Conservation (phyloP, 108 stramenopile species). For the Asterionellopsis glacialis region DNA sequence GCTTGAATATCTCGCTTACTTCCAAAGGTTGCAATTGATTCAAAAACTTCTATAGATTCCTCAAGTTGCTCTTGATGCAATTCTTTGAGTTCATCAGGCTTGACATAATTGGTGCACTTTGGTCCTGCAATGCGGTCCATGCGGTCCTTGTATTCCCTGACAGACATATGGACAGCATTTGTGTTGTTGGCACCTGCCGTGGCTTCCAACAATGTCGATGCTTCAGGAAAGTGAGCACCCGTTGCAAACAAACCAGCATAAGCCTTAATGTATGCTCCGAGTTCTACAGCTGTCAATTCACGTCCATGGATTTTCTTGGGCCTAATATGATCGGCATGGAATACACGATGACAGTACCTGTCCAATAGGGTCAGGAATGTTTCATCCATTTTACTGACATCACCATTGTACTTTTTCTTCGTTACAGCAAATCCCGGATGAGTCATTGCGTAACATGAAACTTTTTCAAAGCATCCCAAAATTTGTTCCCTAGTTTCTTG, state of each 20-base stretch:
- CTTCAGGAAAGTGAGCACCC: slow-evolving; percentile 91
- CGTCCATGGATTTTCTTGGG: slow-evolving; percentile 88
- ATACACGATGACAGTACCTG: slow-evolving; percentile 84
- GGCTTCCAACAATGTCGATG: slow-evolving; percentile 94
- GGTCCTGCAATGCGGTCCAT: slow-evolving; percentile 91
- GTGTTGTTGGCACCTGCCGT: slow-evolving; percentile 94
- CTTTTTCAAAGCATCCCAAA: slow-evolving; percentile 82
- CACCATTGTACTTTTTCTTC: slow-evolving; percentile 92
- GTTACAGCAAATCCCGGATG: slow-evolving; percentile 95
- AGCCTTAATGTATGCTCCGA: slow-evolving; percentile 86
- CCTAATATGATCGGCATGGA: slow-evolving; percentile 57
- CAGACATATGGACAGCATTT: slow-evolving; percentile 77
- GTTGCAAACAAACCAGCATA: slow-evolving; percentile 92
- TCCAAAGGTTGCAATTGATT: slow-evolving; percentile 93
- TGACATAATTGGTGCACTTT: slow-evolving; percentile 60
- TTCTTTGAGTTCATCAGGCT: slow-evolving; percentile 66
- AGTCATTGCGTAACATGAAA: slow-evolving; percentile 88
- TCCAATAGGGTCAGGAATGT: slow-evolving; percentile 84
- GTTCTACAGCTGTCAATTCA: slow-evolving; percentile 86
- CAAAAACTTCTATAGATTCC: slow-evolving; percentile 67
- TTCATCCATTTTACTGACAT: slow-evolving; percentile 74
- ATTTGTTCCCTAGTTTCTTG: slow-evolving; percentile 94
- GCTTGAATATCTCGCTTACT: slow-evolving; percentile 62
- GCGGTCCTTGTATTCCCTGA: slow-evolving; percentile 74
- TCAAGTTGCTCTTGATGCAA: slow-evolving; percentile 49